Conservation (phyloP, 2,329 filamentous ascomycete species). For the Aspergillus sp. region DNA sequence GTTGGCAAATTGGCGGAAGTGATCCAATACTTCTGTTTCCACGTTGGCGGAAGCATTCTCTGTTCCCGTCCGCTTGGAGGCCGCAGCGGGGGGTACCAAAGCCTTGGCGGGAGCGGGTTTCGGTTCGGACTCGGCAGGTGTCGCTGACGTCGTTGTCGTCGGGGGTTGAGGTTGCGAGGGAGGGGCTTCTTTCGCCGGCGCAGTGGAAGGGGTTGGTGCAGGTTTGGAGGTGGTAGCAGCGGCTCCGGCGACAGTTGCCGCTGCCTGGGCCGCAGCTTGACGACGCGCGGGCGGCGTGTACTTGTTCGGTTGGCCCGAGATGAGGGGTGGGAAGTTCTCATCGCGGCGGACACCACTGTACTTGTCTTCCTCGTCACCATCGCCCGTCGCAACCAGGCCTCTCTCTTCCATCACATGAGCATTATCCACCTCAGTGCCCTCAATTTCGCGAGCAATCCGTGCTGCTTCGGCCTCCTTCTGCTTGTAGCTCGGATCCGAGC, state of each 20-base stretch:
- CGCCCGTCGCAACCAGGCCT: conserved; percentile 62
- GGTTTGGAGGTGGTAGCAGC: no score
- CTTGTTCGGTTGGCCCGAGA: conserved; percentile 61
- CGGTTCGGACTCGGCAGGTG: conserved; percentile 22
- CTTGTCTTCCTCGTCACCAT: conserved; percentile 87
- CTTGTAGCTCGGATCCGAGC: conserved; percentile 75
- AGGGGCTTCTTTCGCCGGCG: conserved; percentile 62
- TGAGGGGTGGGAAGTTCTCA: conserved; percentile 62
- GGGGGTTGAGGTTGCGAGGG: conserved; percentile 23
- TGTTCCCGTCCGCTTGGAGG: conserved; percentile 37
- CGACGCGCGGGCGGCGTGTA: conserved; percentile 90
- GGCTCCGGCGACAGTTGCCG: conserved; percentile 23
- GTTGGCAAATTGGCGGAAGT: conserved; percentile 64
- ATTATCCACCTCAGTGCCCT: conserved; percentile 69
- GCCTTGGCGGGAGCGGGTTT: conserved; percentile 24
- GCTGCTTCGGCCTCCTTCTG: conserved; percentile 76
- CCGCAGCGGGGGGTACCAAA: conserved; percentile 24
- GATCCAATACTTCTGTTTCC: conserved; percentile 59
- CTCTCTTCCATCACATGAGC: conserved; percentile 88
- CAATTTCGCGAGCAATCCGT: conserved; percentile 84
- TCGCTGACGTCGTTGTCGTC: conserved; percentile 22
- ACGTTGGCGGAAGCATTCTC: conserved; percentile 60
- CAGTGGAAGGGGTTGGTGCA: conserved; percentile 48
- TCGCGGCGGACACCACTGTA: conserved; percentile 91
- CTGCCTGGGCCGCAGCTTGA: conserved; percentile 70